Base-by-base conservation (phyloP, 2,329 filamentous ascomycete genomes). In the Talaromyces sp. region DNA sequence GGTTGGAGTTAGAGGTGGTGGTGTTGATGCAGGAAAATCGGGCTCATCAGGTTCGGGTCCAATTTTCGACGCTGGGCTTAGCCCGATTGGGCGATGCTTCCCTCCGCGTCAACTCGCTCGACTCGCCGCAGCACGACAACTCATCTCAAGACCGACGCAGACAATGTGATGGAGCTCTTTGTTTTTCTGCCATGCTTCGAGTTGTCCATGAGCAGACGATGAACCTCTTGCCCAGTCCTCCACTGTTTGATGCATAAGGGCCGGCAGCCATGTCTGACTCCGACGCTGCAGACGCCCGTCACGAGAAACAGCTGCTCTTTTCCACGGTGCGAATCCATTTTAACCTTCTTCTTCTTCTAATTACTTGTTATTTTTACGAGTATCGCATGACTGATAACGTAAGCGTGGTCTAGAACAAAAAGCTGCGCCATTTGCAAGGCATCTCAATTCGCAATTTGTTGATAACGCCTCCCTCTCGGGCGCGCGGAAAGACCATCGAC, bases 401-500 rank as follows among this genome's bases (percentile, higher is more conserved):
- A 19, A 13, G 43, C 43, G 43, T 17, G 11, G 13, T 49, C 3
- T 32, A 95, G 82, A 97, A 96, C 74, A 90, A 92, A 73, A 92
- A 89, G 73, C 82, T 98, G 58, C 87, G 93, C 58, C 93, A 97
- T 79, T 83, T 97, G 4, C 88, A 90, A 68, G 91, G 91, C 66
- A 86, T 98, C 67, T 93, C 90, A 59, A 79, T 97, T 56, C 90
- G 93, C 61, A 97, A 97, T 74, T 81, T 97, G 50, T 87, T 86
- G 63, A 87, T 96, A 66, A 80, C 80, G 26, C 80, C 79, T 61
- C 78, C 79, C 64, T 78, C 78, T 69, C 78, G 82, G 62, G 65
- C 72, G 41, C 81, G 81, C 57, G 78, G 80, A 14, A 84, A 82
- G 74, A 89, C 90, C 43, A 88, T 89, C 69, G 90, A 93, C 76